Conservation (phyloP, 331 rosid species). For the Acacia concinna region DNA sequence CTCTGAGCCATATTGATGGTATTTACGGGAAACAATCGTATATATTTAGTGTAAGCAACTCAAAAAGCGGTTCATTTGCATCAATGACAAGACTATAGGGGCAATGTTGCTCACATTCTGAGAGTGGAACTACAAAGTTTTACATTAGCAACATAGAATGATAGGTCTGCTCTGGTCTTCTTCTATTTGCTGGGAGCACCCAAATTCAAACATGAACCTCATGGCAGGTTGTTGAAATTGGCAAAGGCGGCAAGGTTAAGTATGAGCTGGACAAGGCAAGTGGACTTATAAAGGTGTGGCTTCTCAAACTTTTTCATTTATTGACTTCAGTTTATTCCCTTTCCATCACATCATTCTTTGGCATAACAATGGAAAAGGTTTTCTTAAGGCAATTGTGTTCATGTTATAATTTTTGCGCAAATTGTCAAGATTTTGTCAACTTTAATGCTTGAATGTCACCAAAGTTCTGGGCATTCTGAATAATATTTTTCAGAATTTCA, state of each 20-base stretch:
- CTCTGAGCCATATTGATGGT: conserved; percentile 8
- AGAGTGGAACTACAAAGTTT: not conserved
- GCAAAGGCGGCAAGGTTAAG: conserved; percentile 95
- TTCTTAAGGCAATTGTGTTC: not conserved
- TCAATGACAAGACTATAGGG: conserved; percentile 4
- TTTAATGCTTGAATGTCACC: conserved; percentile 17
- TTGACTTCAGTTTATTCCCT: conserved; percentile 23
- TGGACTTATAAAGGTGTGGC: conserved; percentile 83
- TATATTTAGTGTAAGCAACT: conserved; percentile 5
- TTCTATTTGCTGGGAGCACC: conserved; percentile 16
- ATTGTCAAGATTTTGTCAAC: not conserved
- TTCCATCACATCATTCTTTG: conserved; percentile 18
- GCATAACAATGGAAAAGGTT: not conserved
- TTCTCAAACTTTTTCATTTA: conserved; percentile 6
- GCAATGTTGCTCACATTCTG: conserved; percentile 7
- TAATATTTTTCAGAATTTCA: not conserved
- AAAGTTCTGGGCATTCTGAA: not conserved
- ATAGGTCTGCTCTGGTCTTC: conserved; percentile 13
- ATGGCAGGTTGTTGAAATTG: conserved; percentile 88
- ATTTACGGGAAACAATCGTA: not conserved
- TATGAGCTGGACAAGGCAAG: conserved; percentile 86
- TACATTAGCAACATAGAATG: conserved; percentile 11
- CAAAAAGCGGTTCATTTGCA: conserved; percentile 8
- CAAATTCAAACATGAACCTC: conserved; percentile 30
- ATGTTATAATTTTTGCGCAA: not conserved